Evolutionary conservation across 116 monocot species (phyloP), one percentile per base, ranked within the genome.

Genomic region (Dioscorea cayenensis): DNA sequence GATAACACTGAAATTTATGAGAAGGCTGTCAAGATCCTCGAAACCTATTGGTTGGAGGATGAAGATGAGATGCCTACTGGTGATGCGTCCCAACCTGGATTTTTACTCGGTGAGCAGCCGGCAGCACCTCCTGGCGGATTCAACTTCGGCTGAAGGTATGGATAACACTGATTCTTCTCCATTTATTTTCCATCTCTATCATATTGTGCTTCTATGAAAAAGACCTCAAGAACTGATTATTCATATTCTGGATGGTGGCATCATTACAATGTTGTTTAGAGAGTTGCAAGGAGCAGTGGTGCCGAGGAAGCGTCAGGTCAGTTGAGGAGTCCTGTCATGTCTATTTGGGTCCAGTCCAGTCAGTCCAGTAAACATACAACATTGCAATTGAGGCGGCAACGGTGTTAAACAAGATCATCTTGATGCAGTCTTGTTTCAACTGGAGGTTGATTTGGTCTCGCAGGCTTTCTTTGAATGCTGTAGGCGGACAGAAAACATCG

Each of bases 1-100:
- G 90, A 90, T 50, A 94, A 94, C 66, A 73, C 79, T 20, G 84
- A 83, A 60, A 87, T 90, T 28, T 87, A 87, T 68, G 83, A 90
- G 67, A 89, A 83, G 75, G 81, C 90, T 23, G 74, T 83, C 58
- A 84, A 90, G 67, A 83, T 94, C 20, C 71, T 94, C 12, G 85
- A 87, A 72, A 75, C 77, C 16, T 87, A 81, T 66, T 94, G 94
- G 87, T 37, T 77, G 49, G 83, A 94, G 36, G 90, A 94, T 17
- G 90, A 86, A 17, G 87, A 84, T 51, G 76, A 68, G 6, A 77
- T 79, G 81, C 76, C 87, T 13, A 21, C 74, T 2, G 62, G 72
- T 4, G 86, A 79, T 74, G 80, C 52, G 61, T 63, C 65, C 23
- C 67, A 68, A 67, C 6, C 64, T 36, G 80, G 70, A 23, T 83